Conservation (phyloP, 192 early-diverging fungal species). For the Spinellus fusiger region DNA sequence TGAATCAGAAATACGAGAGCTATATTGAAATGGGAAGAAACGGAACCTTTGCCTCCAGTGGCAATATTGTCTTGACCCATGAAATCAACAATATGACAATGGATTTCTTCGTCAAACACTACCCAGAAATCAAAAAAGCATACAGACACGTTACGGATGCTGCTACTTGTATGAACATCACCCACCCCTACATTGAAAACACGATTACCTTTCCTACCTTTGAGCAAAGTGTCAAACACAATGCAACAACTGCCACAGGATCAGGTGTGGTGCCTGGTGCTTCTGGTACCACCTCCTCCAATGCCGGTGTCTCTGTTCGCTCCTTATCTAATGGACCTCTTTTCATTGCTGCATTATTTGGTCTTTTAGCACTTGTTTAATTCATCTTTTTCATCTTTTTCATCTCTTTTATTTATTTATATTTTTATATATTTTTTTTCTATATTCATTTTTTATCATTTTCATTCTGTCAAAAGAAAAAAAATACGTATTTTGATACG, state of each 20-base stretch:
- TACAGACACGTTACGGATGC: slow-evolving; percentile 34
- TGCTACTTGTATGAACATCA: slow-evolving; percentile 35
- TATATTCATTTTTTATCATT: neutral
- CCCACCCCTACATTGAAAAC: slow-evolving; percentile 35
- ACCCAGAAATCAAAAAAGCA: slow-evolving; percentile 34
- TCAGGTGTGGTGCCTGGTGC: slow-evolving; percentile 9
- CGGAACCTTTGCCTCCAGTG: slow-evolving; percentile 19
- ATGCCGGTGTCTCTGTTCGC: slow-evolving; percentile 17
- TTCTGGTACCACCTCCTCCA: neutral
- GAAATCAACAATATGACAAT: slow-evolving; percentile 41
- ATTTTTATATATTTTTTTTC: neutral
- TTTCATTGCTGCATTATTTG: slow-evolving; percentile 24
- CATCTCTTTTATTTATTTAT: neutral
- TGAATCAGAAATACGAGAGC: slow-evolving; percentile 19
- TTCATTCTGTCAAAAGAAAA: neutral
- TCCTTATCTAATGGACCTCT: slow-evolving; percentile 21
- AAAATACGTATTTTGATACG: neutral
- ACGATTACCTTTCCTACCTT: slow-evolving; percentile 18
- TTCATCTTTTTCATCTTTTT: neutral
- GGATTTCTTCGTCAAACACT: slow-evolving; percentile 32
- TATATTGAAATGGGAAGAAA: slow-evolving; percentile 33
- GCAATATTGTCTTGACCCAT: slow-evolving; percentile 39
- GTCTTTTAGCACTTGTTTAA: slow-evolving; percentile 10
- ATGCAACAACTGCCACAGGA: slow-evolving; percentile 7
- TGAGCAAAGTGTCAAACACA: neutral